Conservation (phyloP, 495 filamentous ascomycete genomes). For the Polyplosphaeria fusca region DNA sequence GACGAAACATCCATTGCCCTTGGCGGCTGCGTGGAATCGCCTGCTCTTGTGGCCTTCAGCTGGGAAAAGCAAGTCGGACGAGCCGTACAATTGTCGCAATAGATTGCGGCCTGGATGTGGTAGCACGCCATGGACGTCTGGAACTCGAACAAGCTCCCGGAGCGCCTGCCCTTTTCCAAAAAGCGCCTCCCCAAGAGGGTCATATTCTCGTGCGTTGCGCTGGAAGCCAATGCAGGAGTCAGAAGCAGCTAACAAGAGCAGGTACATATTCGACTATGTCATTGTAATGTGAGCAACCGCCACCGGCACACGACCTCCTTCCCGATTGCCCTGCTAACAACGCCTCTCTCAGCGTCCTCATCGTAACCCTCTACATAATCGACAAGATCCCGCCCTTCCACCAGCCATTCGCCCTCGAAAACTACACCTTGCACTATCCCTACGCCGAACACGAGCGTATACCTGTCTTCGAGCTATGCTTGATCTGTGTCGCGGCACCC, state of each 20-base stretch:
- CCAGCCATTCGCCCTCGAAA: conserved; percentile 58
- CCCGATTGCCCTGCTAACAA: conserved; percentile 32
- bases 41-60: not conserved
- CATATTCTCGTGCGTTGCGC: conserved; percentile 52
- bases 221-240: not conserved
- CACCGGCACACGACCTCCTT: conserved; percentile 32
- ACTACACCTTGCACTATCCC: conserved; percentile 66
- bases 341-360: conserved; percentile 44
- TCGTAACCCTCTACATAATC: conserved; percentile 53
- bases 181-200: conserved; percentile 50
- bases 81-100: conserved; percentile 1
- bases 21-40: not conserved
- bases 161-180: conserved; percentile 54
- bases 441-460: conserved; percentile 73
- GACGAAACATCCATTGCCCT: conserved; percentile 1
- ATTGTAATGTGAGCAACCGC: conserved; percentile 55
- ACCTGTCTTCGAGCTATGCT: conserved; percentile 53
- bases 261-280: conserved; percentile 67
- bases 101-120: conserved; percentile 31
- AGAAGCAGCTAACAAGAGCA: conserved; percentile 34
- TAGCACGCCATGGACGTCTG: conserved; percentile 27
- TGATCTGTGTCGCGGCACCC: conserved; percentile 58
- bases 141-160: conserved; percentile 27
- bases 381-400: conserved; percentile 56
- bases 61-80: too few species aligned